These are phyloP conservation scores for Podospora didyma DNA, from an alignment of 495 filamentous ascomycete species.

Conservation along the genomic window DNA sequence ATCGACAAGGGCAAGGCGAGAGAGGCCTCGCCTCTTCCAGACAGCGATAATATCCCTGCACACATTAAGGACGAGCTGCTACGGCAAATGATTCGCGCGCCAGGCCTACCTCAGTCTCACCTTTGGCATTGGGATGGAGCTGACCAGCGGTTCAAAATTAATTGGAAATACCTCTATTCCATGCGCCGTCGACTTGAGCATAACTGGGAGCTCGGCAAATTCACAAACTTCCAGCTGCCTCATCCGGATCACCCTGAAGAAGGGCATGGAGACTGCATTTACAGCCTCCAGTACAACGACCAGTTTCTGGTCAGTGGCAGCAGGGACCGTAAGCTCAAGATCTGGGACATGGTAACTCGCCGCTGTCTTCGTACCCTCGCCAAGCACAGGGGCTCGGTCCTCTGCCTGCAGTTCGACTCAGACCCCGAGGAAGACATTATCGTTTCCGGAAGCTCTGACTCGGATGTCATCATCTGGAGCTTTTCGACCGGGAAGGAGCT, in stretches of 20 bases:
- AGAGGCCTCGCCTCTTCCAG: conserved; percentile 1
- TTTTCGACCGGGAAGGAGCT: conserved; percentile 86
- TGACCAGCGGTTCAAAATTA: conserved; percentile 52
- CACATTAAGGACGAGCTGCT: conserved; percentile 3
- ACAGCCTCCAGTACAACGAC: conserved; percentile 82
- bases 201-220: conserved; percentile 85
- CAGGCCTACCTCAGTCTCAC: conserved; percentile 29
- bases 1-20: conserved; percentile 33
- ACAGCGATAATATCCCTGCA: background rate
- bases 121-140: conserved; percentile 41
- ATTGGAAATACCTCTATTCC: conserved; percentile 86
- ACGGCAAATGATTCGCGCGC: conserved; percentile 11
- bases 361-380: conserved; percentile 69
- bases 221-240: conserved; percentile 82
- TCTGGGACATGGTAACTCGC: conserved; percentile 84
- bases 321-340: conserved; percentile 78
- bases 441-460: conserved; percentile 90
- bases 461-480: conserved; percentile 81
- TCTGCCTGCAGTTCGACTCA: conserved; percentile 97
- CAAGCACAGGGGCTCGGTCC: conserved; percentile 80
- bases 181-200: conserved; percentile 80
- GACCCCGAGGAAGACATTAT: conserved; percentile 84
- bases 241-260: conserved; percentile 77
- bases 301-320: conserved; percentile 92
- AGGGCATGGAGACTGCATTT: conserved; percentile 88